A percentile compares a stretch with the other conserved stretches of the same genome.
phyloP scores from a whole-genome alignment of 106 monocot genomes.

The Phalaenopsis aphrodite region DNA sequence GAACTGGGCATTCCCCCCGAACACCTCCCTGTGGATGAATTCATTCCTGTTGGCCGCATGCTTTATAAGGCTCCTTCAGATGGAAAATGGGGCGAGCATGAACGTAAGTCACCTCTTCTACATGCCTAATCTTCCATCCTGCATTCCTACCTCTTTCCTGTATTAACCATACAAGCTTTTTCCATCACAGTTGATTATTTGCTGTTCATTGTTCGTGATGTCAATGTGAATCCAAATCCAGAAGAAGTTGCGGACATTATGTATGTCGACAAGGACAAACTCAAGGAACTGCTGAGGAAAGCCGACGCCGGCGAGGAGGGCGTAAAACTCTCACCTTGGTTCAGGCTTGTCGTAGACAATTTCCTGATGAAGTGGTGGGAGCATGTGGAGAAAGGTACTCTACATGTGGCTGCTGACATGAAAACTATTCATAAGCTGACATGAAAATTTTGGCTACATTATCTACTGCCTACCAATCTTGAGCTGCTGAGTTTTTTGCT shows the following conservation, averaged over 20 bases:
- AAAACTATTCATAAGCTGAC: constrained; percentile 58
- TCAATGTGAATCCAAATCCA: constrained; percentile 66
- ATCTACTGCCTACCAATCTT: background rate
- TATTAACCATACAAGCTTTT: background rate
- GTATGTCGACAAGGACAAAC: constrained; percentile 61
- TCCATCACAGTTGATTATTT: constrained; percentile 81
- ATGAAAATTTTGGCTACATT: background rate
- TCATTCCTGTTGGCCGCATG: constrained; percentile 79
- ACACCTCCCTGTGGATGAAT: constrained; percentile 71
- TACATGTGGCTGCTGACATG: constrained; percentile 55
- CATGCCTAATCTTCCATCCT: background rate
- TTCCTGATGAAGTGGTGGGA: constrained; percentile 77
- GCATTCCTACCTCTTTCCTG: background rate
- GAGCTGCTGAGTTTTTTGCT: too few species aligned
- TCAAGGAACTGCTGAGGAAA: constrained; percentile 68
- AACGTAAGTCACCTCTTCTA: constrained; percentile 36
- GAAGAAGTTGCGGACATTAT: constrained; percentile 80
- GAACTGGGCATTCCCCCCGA: constrained; percentile 80
- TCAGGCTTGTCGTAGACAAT: constrained; percentile 64
- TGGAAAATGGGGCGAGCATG: constrained; percentile 99
- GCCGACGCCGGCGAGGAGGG: constrained; percentile 46
- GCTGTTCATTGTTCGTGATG: constrained; percentile 77
- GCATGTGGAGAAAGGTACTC: constrained; percentile 49
- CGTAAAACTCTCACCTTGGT: constrained; percentile 75
- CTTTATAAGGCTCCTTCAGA: constrained; percentile 97